Evolutionary conservation across 352 stramenopile species (phyloP).

Genomic region (Hyaloperonospora brassicae): DNA sequence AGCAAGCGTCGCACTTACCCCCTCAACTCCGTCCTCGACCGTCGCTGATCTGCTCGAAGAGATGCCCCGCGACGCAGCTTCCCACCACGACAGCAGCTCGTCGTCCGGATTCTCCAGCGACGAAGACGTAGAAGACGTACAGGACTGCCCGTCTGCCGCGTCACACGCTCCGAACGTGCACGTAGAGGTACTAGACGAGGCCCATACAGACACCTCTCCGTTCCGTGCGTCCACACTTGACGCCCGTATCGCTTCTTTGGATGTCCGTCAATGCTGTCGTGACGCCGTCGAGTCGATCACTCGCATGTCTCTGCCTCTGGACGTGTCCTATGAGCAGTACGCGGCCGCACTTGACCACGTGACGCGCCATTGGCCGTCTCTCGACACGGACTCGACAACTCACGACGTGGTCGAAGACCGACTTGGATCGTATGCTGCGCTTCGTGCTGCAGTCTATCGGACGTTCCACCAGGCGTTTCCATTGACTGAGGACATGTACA

Average conservation of each 20-base stretch:
- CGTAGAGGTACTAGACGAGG: slow-evolving; percentile 31
- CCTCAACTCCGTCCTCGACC: background rate
- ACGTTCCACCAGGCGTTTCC: slow-evolving; percentile 50
- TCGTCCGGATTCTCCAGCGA: slow-evolving; percentile 44
- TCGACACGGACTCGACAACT: slow-evolving; percentile 3
- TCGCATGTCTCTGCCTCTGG: background rate
- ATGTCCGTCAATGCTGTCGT: slow-evolving; percentile 20
- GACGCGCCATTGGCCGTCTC: slow-evolving; percentile 23
- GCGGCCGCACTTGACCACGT: slow-evolving; percentile 29
- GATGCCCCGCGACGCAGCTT: slow-evolving; percentile 17
- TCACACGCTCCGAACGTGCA: slow-evolving; percentile 8
- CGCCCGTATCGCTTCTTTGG: background rate
- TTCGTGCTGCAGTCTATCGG: slow-evolving; percentile 11
- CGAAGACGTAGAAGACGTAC: slow-evolving; percentile 22
- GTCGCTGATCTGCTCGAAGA: background rate
- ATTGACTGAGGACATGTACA: slow-evolving; percentile 48
- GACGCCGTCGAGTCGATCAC: slow-evolving; percentile 11
- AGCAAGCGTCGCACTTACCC: no score
- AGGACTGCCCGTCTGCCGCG: background rate
- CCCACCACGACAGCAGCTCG: slow-evolving; percentile 13
- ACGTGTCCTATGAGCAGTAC: slow-evolving; percentile 34
- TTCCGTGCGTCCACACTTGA: background rate
- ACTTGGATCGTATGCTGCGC: slow-evolving; percentile 16
- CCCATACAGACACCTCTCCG: background rate
- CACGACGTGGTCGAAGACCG: slow-evolving; percentile 4